Conservation (phyloP, 2,329 filamentous ascomycete genomes). For the Aspergillus brunneoviolaceus region DNA sequence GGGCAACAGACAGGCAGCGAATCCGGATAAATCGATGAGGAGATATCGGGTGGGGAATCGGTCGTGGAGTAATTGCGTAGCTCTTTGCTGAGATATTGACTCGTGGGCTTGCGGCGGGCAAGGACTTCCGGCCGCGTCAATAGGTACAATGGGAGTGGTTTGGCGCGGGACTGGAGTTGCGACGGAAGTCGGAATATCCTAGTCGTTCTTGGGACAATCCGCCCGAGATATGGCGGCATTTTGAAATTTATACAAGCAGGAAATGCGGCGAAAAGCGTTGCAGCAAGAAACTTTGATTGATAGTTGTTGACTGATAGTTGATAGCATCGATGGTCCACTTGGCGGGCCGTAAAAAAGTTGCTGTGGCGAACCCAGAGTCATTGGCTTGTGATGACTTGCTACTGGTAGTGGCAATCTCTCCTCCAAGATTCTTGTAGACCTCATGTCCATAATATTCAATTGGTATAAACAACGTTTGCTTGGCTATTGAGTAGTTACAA, state of each 20-base stretch:
- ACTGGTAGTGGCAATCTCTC: not conserved
- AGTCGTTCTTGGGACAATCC: constrained; percentile 21
- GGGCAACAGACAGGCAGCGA: constrained; percentile 56
- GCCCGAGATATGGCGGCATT: constrained; percentile 31
- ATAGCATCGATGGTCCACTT: constrained; percentile 23
- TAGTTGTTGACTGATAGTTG: constrained; percentile 15
- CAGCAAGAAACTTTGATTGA: constrained; percentile 6
- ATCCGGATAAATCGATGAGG: constrained; percentile 16
- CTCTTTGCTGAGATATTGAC: constrained; percentile 6
- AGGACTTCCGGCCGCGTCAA: constrained; percentile 8
- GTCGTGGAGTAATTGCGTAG: constrained; percentile 23
- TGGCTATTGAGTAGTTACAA: too few relatives aligned
- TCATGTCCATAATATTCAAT: not conserved
- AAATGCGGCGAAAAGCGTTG: constrained; percentile 4
- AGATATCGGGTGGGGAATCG: constrained; percentile 4
- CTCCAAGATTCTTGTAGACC: not conserved
- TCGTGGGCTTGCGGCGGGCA: constrained; percentile 1
- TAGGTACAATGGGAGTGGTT: constrained; percentile 1
- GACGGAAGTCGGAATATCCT: constrained; percentile 3
- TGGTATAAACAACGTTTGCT: not conserved
- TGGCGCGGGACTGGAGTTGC: not conserved
- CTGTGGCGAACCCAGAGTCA: constrained; percentile 14
- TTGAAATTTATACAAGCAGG: constrained; percentile 9
- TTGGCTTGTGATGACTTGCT: not conserved
- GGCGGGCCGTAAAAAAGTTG: constrained; percentile 18